These are phyloP conservation scores for Aspergillus quadrilineatus DNA, from an alignment of 2,329 filamentous ascomycete species.

Conservation along the genomic window DNA sequence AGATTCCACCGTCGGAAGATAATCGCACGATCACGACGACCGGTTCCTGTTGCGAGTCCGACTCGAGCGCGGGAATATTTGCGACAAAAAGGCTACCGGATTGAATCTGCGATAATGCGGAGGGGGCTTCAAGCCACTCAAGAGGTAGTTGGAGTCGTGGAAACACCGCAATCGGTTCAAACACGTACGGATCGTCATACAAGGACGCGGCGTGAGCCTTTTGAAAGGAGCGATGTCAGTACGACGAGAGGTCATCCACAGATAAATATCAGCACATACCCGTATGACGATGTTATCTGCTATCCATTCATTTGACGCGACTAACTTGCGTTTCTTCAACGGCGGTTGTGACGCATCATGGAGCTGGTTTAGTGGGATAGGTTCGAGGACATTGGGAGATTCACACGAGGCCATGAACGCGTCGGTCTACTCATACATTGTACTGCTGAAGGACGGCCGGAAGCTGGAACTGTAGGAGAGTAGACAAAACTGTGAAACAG, in stretches of 20 bases:
- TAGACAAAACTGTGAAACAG: not conserved
- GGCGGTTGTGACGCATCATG: constrained; percentile 25
- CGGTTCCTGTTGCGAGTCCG: constrained; percentile 19
- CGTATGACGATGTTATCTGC: constrained; percentile 33
- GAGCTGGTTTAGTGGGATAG: constrained; percentile 35
- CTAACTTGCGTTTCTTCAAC: constrained; percentile 37
- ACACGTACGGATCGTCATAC: constrained; percentile 34
- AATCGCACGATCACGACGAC: constrained; percentile 36
- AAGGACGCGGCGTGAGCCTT: constrained; percentile 39
- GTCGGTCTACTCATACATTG: constrained; percentile 22
- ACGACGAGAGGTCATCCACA: not conserved
- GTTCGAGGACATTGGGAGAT: constrained; percentile 32
- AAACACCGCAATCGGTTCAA: constrained; percentile 38
- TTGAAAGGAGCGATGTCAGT: not conserved
- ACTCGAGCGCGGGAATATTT: constrained; percentile 38
- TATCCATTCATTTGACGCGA: constrained; percentile 18
- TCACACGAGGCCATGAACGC: constrained; percentile 40
- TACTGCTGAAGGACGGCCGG: not conserved
- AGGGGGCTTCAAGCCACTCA: constrained; percentile 39
- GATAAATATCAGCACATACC: constrained; percentile 23
- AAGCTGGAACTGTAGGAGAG: not conserved
- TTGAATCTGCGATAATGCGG: constrained; percentile 29
- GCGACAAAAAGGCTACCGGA: constrained; percentile 40
- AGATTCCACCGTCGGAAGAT: constrained; percentile 31
- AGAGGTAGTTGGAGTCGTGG: constrained; percentile 39